Conservation (phyloP, 164 flowering plant genomes). For the Tetrastigma voinierianum region DNA sequence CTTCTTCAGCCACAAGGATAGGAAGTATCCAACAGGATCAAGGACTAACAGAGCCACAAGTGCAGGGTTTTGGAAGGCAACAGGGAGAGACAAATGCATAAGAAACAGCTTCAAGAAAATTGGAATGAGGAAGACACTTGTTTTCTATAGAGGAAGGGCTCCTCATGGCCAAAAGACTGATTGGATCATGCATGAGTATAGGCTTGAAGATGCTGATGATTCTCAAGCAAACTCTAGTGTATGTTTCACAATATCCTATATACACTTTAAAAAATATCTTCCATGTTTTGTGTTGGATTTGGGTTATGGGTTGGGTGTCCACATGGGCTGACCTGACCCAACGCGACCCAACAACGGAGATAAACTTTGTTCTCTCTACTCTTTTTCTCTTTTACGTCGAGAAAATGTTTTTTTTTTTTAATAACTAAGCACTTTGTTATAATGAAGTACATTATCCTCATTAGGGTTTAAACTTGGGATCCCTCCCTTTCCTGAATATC, state of each 20-base stretch:
- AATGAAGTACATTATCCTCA: too few species aligned
- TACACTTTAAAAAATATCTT: too few species aligned
- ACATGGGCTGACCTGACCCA: too few species aligned
- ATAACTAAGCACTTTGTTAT: too few species aligned
- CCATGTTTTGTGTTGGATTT: too few species aligned
- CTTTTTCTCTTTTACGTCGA: too few species aligned
- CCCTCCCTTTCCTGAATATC: too few species aligned
- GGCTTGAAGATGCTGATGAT: slow-evolving; percentile 82
- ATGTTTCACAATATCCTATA: not conserved
- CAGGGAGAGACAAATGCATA: slow-evolving; percentile 96
- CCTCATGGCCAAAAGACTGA: slow-evolving; percentile 96
- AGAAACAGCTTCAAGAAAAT: slow-evolving; percentile 78
- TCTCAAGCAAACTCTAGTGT: slow-evolving; percentile 34
- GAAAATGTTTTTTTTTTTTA: too few species aligned
- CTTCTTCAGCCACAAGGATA: slow-evolving; percentile 97
- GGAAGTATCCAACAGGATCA: slow-evolving; percentile 94
- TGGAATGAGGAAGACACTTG: slow-evolving; percentile 95
- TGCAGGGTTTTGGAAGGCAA: slow-evolving; percentile 98
- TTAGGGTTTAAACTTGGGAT: too few species aligned
- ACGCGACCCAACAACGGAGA: too few species aligned
- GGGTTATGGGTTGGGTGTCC: too few species aligned
- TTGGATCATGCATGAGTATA: slow-evolving; percentile 97
- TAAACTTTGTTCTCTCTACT: too few species aligned
- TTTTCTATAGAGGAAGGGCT: slow-evolving; percentile 90
- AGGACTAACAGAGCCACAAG: slow-evolving; percentile 87